Evolutionary conservation across 2,329 filamentous ascomycete species (phyloP).

Genomic region (Knufia petricola): DNA sequence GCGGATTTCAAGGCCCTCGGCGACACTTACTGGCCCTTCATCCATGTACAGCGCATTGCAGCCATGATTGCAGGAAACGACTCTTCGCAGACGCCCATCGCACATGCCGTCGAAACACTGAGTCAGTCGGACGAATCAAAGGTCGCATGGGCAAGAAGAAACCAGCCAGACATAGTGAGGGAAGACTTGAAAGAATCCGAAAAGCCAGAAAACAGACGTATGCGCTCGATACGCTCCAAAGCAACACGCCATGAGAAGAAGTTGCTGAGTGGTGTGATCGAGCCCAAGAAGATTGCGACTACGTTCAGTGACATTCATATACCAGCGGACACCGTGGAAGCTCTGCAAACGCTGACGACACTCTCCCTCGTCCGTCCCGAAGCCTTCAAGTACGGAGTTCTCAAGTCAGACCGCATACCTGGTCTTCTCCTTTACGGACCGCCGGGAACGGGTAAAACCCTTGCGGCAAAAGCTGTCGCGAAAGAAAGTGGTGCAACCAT

Average conservation of each 20-base stretch:
- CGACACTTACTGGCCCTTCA: conserved; percentile 46
- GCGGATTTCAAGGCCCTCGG: conserved; percentile 27
- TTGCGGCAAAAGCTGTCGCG: conserved; percentile 55
- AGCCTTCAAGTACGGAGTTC: conserved; percentile 90
- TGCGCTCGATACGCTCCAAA: conserved; percentile 45
- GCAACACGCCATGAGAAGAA: conserved; percentile 73
- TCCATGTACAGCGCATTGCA: conserved; percentile 52
- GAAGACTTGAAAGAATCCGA: conserved; percentile 30
- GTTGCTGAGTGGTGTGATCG: conserved; percentile 69
- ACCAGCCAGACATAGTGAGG: conserved; percentile 26
- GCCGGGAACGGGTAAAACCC: conserved; percentile 57
- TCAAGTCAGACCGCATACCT: conserved; percentile 82
- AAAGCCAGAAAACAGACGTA: conserved; percentile 22
- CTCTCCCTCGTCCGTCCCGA: conserved; percentile 80
- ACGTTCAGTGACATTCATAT: conserved; percentile 84
- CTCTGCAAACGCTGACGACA: conserved; percentile 79
- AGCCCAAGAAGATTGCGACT: conserved; percentile 70
- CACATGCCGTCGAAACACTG: conserved; percentile 29
- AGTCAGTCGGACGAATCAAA: conserved; percentile 39
- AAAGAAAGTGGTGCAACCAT: conserved; percentile 58
- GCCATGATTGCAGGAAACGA: conserved; percentile 36
- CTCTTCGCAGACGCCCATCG: conserved; percentile 23
- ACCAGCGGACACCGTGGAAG: conserved; percentile 70
- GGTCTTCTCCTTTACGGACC: conserved; percentile 83
- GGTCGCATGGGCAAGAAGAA: conserved; percentile 31